These are phyloP conservation scores for Gossypium herbaceum DNA, from an alignment of 345 rosid species.

Conservation along the genomic window DNA sequence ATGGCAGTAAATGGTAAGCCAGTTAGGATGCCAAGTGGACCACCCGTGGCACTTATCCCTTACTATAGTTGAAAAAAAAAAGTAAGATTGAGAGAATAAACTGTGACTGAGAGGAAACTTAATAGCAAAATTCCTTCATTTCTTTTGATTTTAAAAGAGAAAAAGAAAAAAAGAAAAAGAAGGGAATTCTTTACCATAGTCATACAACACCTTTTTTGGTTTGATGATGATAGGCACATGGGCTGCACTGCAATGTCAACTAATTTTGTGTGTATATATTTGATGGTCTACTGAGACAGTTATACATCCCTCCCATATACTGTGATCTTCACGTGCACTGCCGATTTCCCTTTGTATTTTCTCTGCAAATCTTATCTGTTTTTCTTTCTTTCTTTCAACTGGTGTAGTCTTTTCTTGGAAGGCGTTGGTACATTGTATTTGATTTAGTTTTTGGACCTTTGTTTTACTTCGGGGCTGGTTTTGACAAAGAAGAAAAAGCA, in stretches of 20 bases:
- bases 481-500: slow-evolving; percentile 5
- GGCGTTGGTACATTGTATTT: background rate
- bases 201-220: background rate
- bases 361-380: slow-evolving; percentile 6
- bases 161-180: too few relatives aligned
- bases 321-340: slow-evolving; percentile 11
- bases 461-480: background rate
- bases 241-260: background rate
- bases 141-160: background rate
- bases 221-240: slow-evolving; percentile 5
- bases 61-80: slow-evolving; percentile 15
- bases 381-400: background rate
- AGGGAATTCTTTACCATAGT: background rate
- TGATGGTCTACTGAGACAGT: background rate
- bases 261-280: background rate
- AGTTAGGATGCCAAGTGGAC: slow-evolving; percentile 38
- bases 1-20: slow-evolving; percentile 16
- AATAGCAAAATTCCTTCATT: background rate
- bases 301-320: background rate
- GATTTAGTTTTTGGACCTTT: background rate
- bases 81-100: background rate
- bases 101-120: background rate
- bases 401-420: background rate
- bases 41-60: slow-evolving; percentile 52
- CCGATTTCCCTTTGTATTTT: background rate